phyloP scores from a whole-genome alignment of 805 yeast genomes.

The Blastobotrys mokoenaii region DNA sequence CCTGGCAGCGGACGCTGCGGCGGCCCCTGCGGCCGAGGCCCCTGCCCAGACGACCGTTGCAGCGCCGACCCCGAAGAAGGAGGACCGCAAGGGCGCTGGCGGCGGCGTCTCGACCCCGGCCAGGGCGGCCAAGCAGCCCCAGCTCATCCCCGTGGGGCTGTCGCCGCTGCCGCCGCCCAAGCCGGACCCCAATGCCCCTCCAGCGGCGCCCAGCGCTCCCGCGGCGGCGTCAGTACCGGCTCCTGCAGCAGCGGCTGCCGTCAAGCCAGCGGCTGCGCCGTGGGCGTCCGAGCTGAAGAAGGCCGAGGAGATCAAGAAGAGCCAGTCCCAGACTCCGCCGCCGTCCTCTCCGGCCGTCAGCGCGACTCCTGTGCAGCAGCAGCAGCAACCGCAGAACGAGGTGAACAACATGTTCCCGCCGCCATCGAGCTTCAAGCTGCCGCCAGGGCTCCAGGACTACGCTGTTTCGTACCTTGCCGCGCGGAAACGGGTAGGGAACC shows the following conservation, averaged over 20 bases:
- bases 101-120: conserved; percentile 11
- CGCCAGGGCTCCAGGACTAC: conserved; percentile 35
- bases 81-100: conserved; percentile 15
- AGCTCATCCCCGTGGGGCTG: conserved; percentile 23
- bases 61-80: conserved; percentile 22
- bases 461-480: conserved; percentile 33
- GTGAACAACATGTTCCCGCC: conserved; percentile 9
- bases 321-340: conserved; percentile 10
- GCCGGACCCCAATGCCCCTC: background rate
- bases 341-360: conserved; percentile 11
- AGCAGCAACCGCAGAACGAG: conserved; percentile 11
- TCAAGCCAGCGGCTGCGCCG: conserved; percentile 8
- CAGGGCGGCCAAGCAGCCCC: conserved; percentile 15
- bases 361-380: conserved; percentile 11
- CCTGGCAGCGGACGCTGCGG: conserved; percentile 26
- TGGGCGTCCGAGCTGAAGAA: too few species aligned
- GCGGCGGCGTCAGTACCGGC: conserved; percentile 4
- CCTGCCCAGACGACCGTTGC: conserved; percentile 47
- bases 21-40: conserved; percentile 34
- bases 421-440: conserved; percentile 21
- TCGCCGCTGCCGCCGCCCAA: conserved; percentile 29
- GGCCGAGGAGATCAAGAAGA: background rate
- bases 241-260: conserved; percentile 16
- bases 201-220: background rate
- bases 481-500: conserved; percentile 38